A percentile compares a stretch with the other conserved stretches of the same genome.
These are phyloP conservation scores for Xanthoconium stramineum DNA, from an alignment of 768 basidiomycete genomes.

Conservation along the genomic window DNA sequence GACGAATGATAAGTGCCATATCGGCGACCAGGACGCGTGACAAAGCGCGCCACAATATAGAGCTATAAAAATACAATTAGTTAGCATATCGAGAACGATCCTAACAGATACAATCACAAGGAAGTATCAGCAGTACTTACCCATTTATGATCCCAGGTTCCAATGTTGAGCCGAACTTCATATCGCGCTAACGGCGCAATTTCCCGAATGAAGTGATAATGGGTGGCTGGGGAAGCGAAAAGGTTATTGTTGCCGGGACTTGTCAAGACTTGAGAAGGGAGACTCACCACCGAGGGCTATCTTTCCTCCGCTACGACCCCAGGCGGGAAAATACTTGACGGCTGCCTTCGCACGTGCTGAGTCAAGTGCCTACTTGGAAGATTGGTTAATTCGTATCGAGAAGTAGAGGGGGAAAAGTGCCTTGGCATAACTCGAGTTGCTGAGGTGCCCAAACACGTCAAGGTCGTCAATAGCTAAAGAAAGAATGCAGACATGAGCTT, in stretches of 20 bases:
- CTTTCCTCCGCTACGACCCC: constrained; percentile 59
- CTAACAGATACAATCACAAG: not conserved
- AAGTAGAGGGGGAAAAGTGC: constrained; percentile 28
- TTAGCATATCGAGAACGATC: not conserved
- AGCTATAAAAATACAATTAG: constrained; percentile 35
- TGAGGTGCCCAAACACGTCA: constrained; percentile 65
- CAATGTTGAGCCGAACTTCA: constrained; percentile 56
- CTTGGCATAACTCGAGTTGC: constrained; percentile 81
- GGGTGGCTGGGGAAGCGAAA: constrained; percentile 43
- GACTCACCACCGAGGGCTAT: constrained; percentile 48
- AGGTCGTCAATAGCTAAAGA: constrained; percentile 62
- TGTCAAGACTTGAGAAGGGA: no score
- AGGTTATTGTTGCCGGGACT: not conserved
- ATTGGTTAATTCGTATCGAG: not conserved
- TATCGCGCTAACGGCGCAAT: constrained; percentile 61
- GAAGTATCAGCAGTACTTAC: constrained; percentile 35
- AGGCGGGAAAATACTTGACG: constrained; percentile 50
- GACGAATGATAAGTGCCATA: constrained; percentile 10
- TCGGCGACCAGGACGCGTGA: constrained; percentile 45
- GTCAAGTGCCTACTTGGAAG: constrained; percentile 39
- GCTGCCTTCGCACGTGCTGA: constrained; percentile 47
- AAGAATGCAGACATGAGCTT: not conserved
- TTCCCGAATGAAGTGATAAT: constrained; percentile 68
- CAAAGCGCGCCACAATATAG: constrained; percentile 62
- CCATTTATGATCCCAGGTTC: constrained; percentile 79